phyloP scores from a whole-genome alignment of 257 asterid species.

The Eustoma russellianum region DNA sequence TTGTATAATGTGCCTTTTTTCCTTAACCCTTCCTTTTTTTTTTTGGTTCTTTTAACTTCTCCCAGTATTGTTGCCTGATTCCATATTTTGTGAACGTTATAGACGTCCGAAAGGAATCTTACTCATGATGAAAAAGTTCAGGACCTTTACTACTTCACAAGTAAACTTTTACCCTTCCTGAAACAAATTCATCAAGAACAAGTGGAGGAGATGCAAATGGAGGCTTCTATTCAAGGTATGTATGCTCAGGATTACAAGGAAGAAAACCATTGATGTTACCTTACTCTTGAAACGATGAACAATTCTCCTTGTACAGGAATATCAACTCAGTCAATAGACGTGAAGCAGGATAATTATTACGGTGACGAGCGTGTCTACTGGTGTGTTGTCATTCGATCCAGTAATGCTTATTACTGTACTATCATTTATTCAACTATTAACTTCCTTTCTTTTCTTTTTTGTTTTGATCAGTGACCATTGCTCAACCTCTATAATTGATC shows the following conservation, averaged over 20 bases:
- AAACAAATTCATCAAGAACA: conserved; percentile 56
- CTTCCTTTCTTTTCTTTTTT: conserved; percentile 5
- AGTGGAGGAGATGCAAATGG: conserved; percentile 48
- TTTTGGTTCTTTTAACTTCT: conserved; percentile 10
- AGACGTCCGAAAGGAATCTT: conserved; percentile 59
- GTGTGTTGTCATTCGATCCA: conserved; percentile 23
- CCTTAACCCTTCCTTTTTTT: not conserved
- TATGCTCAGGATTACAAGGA: conserved; percentile 1
- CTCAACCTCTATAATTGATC: conserved; percentile 91
- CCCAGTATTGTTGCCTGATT: too few relatives aligned
- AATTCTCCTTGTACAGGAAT: conserved; percentile 37
- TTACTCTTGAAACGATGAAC: conserved; percentile 4
- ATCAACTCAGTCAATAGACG: conserved; percentile 32
- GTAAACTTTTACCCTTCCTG: conserved; percentile 52
- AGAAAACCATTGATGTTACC: too few relatives aligned
- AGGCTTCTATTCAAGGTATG: conserved; percentile 49
- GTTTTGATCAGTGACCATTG: conserved; percentile 64
- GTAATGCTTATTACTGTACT: conserved; percentile 2
- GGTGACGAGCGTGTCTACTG: conserved; percentile 82
- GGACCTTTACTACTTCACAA: conserved; percentile 57
- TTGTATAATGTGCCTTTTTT: conserved; percentile 2
- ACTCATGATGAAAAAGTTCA: conserved; percentile 38
- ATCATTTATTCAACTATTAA: conserved; percentile 2
- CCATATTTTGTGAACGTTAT: not conserved
- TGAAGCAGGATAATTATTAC: conserved; percentile 40